Evolutionary conservation across 257 asterid genomes (phyloP).

Genomic region (Ophiorrhiza pumila): DNA sequence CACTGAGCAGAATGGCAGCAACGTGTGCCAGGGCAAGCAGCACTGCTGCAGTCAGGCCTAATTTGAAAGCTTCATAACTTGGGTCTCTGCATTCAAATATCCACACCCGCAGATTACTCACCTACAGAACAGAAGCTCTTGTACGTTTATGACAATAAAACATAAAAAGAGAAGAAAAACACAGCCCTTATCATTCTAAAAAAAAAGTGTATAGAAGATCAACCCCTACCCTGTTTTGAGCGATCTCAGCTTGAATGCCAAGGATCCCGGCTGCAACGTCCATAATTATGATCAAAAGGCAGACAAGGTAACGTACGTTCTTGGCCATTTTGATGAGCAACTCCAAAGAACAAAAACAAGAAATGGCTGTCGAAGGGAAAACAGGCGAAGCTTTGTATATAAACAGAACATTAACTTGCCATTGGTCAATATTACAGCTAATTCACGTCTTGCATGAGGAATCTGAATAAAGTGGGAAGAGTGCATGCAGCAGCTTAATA

Average conservation of each 20-base stretch:
- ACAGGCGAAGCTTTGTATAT: slow-evolving; percentile 9
- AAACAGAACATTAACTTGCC: background rate
- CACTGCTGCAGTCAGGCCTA: slow-evolving; percentile 65
- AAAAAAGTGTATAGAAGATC: background rate
- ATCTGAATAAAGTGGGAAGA: slow-evolving; percentile 57
- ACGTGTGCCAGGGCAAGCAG: slow-evolving; percentile 62
- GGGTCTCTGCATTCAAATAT: slow-evolving; percentile 79
- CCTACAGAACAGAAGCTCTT: slow-evolving; percentile 32
- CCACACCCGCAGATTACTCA: slow-evolving; percentile 48
- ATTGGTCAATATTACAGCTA: background rate
- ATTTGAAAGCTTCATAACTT: slow-evolving; percentile 71
- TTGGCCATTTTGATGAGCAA: slow-evolving; percentile 25
- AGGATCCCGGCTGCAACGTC: slow-evolving; percentile 44
- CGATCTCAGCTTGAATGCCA: slow-evolving; percentile 46
- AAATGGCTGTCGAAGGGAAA: slow-evolving; percentile 9
- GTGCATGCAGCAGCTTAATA: slow-evolving; percentile 18
- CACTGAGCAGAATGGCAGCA: slow-evolving; percentile 45
- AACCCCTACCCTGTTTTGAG: slow-evolving; percentile 35
- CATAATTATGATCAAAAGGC: slow-evolving; percentile 32
- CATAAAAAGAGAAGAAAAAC: background rate
- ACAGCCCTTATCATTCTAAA: background rate
- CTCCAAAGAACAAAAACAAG: background rate
- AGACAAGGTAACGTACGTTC: slow-evolving; percentile 26
- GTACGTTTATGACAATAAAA: too few relatives aligned
- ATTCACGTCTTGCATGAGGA: slow-evolving; percentile 27